Conservation (phyloP, 805 yeast genomes). For the Saturnispora sanitii region DNA sequence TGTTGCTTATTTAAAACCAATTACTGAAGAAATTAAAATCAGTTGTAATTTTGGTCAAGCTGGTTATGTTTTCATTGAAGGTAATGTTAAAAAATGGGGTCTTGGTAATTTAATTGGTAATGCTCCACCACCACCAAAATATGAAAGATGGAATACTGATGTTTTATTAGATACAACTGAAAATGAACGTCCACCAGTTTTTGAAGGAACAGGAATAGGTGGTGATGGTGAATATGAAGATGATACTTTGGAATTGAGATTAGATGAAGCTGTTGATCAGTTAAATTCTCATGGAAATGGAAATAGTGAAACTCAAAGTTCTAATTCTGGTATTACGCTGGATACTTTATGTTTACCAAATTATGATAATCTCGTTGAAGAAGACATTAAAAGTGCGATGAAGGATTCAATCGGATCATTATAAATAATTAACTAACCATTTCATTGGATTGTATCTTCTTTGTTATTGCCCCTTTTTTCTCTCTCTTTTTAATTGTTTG, state of each 20-base stretch:
- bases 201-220: constrained; percentile 36
- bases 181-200: constrained; percentile 45
- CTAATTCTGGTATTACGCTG: constrained; percentile 17
- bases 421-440: too few relatives aligned
- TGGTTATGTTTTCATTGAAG: constrained; percentile 87
- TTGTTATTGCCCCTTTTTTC: too few relatives aligned
- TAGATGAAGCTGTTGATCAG: constrained; percentile 4
- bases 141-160: constrained; percentile 70
- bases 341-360: constrained; percentile 18
- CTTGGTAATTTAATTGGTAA: constrained; percentile 84
- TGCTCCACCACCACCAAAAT: constrained; percentile 90
- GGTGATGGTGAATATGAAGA: constrained; percentile 13
- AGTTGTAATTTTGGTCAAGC: constrained; percentile 88
- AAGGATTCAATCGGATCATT: constrained; percentile 1
- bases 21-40: constrained; percentile 63
- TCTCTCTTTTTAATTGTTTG: too few relatives aligned
- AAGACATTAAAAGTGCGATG: constrained; percentile 15
- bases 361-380: constrained; percentile 13
- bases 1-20: constrained; percentile 28
- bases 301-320: not conserved
- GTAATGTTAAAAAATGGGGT: constrained; percentile 92
- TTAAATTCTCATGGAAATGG: not conserved
- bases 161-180: constrained; percentile 58
- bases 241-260: constrained; percentile 22
- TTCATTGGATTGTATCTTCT: too few relatives aligned